Percentiles rank a stretch among this genome's conserved stretches.
Conservation (phyloP, 768 basidiomycete species). For the Agrocybe chaxingu region DNA sequence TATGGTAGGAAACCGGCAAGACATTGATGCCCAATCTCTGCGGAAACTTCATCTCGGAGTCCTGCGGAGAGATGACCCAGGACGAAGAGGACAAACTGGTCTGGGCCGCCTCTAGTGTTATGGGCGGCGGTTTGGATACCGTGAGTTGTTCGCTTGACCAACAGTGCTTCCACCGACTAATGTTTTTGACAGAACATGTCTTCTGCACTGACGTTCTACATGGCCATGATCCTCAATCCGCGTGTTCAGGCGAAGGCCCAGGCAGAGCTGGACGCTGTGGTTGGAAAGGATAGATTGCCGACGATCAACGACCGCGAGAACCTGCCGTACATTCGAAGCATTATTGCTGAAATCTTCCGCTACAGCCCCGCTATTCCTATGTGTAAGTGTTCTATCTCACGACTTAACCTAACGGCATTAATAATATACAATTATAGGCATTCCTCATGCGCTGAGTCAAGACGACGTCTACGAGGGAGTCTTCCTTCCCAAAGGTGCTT, state of each 20-base stretch:
- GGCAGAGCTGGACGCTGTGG: constrained; percentile 2
- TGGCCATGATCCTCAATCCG: too few relatives aligned
- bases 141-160: constrained; percentile 6
- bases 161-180: constrained; percentile 25
- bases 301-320: constrained; percentile 14
- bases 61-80: constrained; percentile 28
- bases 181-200: constrained; percentile 40
- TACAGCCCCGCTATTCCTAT: constrained; percentile 31
- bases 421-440: constrained; percentile 5
- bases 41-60: constrained; percentile 25
- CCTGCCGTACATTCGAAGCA: constrained; percentile 15
- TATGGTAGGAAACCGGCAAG: constrained; percentile 33
- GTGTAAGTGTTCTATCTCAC: constrained; percentile 22
- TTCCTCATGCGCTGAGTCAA: constrained; percentile 18
- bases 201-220: too few relatives aligned
- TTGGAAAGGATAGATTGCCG: constrained; percentile 23
- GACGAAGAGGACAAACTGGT: constrained; percentile 32
- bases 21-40: constrained; percentile 37
- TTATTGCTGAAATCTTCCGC: constrained; percentile 2
- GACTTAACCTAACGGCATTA: neutral
- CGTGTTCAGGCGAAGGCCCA: too few relatives aligned
- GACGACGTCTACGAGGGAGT: constrained; percentile 22
- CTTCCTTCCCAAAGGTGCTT: constrained; percentile 37
- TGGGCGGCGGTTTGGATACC: constrained; percentile 18
- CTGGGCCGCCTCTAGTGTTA: constrained; percentile 27